Evolutionary conservation across 371 early-diverging fungal genomes (phyloP).

Genomic region (Mortierella sp.): DNA sequence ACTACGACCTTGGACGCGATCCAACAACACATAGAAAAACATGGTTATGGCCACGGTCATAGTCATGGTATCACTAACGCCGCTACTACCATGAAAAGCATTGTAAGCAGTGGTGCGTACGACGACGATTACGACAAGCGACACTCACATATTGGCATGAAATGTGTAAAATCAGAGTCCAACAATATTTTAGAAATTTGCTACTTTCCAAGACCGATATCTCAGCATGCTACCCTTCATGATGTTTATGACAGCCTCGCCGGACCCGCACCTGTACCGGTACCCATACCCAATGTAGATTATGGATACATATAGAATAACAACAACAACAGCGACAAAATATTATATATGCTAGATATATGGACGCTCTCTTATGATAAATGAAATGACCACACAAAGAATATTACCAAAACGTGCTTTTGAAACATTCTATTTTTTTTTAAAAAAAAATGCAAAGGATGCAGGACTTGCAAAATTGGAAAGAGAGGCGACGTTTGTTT

Average conservation of each 20-base stretch:
- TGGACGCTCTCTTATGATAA: too few species aligned
- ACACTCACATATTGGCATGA: neutral
- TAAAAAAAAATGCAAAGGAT: too few species aligned
- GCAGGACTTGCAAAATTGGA: too few species aligned
- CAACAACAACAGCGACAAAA: neutral
- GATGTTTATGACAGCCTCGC: constrained; percentile 1
- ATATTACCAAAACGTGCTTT: too few species aligned
- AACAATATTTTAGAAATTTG: constrained; percentile 1
- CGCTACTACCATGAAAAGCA: neutral
- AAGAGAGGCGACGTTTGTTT: too few species aligned
- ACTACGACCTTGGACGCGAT: neutral
- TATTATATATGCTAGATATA: neutral
- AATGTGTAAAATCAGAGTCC: neutral
- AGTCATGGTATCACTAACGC: too few species aligned
- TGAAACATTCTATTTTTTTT: too few species aligned
- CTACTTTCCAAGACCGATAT: neutral
- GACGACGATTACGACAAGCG: neutral
- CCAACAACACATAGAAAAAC: neutral
- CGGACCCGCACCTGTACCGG: too few species aligned
- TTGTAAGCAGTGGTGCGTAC: neutral
- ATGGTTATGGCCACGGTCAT: neutral
- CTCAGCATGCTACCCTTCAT: neutral
- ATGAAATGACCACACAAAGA: too few species aligned
- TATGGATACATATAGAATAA: too few species aligned
- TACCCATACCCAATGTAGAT: too few species aligned